Conservation (phyloP, 2,329 filamentous ascomycete genomes). For the Fusarium sp. region DNA sequence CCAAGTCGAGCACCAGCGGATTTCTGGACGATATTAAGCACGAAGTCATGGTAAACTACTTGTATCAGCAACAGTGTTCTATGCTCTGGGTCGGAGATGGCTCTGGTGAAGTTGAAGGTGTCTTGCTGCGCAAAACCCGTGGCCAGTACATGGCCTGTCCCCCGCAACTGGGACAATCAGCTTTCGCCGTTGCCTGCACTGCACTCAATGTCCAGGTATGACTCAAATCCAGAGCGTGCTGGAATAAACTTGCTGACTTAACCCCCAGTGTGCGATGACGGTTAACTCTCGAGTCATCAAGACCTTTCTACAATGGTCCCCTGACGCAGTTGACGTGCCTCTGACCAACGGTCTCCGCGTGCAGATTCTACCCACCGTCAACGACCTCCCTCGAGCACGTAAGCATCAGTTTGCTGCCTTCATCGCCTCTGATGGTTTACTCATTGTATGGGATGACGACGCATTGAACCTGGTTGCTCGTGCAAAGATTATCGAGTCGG, state of each 20-base stretch:
- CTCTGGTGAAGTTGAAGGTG: slow-evolving; percentile 79
- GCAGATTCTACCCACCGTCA: slow-evolving; percentile 81
- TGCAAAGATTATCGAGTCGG: slow-evolving; percentile 80
- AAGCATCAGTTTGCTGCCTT: slow-evolving; percentile 89
- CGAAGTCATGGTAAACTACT: slow-evolving; percentile 87
- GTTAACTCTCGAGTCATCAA: slow-evolving; percentile 86
- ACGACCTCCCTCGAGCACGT: slow-evolving; percentile 78
- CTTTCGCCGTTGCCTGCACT: slow-evolving; percentile 75
- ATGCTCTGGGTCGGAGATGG: slow-evolving; percentile 82
- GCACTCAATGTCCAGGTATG: slow-evolving; percentile 81
- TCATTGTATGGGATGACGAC: slow-evolving; percentile 89
- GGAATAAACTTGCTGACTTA: slow-evolving; percentile 1
- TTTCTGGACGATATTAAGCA: slow-evolving; percentile 82
- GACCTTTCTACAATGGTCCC: slow-evolving; percentile 81
- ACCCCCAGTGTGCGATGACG: slow-evolving; percentile 80
- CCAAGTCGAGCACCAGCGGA: slow-evolving; percentile 61
- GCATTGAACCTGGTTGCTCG: slow-evolving; percentile 78
- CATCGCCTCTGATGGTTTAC: slow-evolving; percentile 77
- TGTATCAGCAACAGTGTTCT: slow-evolving; percentile 85
- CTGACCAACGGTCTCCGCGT: slow-evolving; percentile 83
- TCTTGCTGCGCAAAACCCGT: slow-evolving; percentile 77
- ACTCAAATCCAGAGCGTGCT: background rate
- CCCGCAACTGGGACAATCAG: slow-evolving; percentile 72
- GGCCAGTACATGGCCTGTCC: slow-evolving; percentile 83
- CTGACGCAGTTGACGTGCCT: slow-evolving; percentile 81